Base-by-base conservation (phyloP, 176 grass and related monocot genomes). In the Hordeum marinum region DNA sequence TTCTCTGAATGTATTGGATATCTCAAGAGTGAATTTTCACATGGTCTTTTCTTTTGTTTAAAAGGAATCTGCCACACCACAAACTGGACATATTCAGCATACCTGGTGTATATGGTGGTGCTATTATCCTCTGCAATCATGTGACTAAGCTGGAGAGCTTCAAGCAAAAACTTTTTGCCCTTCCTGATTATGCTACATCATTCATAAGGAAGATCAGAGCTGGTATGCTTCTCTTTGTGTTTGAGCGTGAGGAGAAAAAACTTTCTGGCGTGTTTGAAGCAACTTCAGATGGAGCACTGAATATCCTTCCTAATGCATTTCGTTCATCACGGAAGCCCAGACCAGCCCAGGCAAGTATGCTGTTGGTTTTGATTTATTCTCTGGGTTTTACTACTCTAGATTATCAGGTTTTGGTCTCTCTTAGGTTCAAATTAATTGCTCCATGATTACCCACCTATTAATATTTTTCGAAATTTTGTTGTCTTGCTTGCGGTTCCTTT, bases 201-300 rank as follows among this genome's bases (percentile, higher is more conserved):
- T 93, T 90, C 72, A 64, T 90, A 82, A 87, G 89, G 85, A 93
- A 87, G 52, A 85, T 93, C 68, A 93, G 82, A 87, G 88, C 85
- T 93, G 91, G 91, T 80, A 93, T 93, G 85, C 78, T 93, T 81
- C 85, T 93, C 50, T 93, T 93, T 85, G 82, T 93, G 62, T 90
- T 87, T 79, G 91, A 87, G 58, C 61, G 67, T 63, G 82, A 87
- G 37, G 85, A 90, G 37, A 93, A 88, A 79, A 93, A 93, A 79
- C 88, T 93, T 41, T 90, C 78, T 69, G 91, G 91, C 15, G 85
- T 93, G 39, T 90, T 93, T 85, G 91, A 90, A 69, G 91, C 88
- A 83, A 87, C 85, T 79, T 88, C 85, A 74, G 88, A 93, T 90
- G 91, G 91, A 78, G 85, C 85, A 36, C 58, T 90, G 72, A 78